phyloP scores from a whole-genome alignment of 2,329 filamentous ascomycete species.

The Beauveria caledonica region DNA sequence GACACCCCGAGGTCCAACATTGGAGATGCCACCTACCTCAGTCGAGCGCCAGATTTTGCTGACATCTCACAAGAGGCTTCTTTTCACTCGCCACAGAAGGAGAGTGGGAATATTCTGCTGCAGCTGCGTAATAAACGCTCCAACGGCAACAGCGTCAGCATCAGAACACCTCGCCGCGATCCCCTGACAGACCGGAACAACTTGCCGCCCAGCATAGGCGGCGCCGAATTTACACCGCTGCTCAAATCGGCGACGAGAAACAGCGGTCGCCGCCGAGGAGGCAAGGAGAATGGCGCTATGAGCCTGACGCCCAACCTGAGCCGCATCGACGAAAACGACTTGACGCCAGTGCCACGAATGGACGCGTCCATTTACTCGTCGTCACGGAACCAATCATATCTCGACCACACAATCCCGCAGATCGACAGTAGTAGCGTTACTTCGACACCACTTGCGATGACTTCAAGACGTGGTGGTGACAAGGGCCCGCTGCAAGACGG shows the following conservation, averaged over 20 bases:
- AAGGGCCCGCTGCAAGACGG: slow-evolving; percentile 71
- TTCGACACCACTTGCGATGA: slow-evolving; percentile 70
- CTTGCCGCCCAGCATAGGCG: slow-evolving; percentile 54
- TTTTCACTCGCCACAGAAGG: slow-evolving; percentile 70
- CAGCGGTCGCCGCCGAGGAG: slow-evolving; percentile 57
- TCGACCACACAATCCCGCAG: slow-evolving; percentile 66
- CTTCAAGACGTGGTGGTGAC: slow-evolving; percentile 52
- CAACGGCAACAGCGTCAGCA: slow-evolving; percentile 43
- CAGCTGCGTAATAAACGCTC: slow-evolving; percentile 61
- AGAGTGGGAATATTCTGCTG: slow-evolving; percentile 56
- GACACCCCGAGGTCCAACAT: slow-evolving; percentile 81
- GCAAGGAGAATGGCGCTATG: slow-evolving; percentile 53
- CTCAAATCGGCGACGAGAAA: slow-evolving; percentile 72
- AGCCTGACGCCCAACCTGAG: slow-evolving; percentile 62
- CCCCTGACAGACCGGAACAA: slow-evolving; percentile 66
- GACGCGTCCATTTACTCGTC: slow-evolving; percentile 65
- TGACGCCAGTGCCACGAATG: slow-evolving; percentile 64
- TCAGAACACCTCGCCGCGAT: slow-evolving; percentile 69
- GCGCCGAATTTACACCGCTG: slow-evolving; percentile 86
- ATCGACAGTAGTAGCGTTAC: slow-evolving; percentile 71
- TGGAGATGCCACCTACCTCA: slow-evolving; percentile 77
- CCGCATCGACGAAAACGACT: slow-evolving; percentile 61
- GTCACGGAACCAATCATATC: slow-evolving; percentile 55
- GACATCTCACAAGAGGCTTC: slow-evolving; percentile 84
- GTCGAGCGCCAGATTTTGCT: slow-evolving; percentile 56